These are phyloP conservation scores for Rickenella mellea DNA, from an alignment of 768 basidiomycete species.

Conservation along the genomic window DNA sequence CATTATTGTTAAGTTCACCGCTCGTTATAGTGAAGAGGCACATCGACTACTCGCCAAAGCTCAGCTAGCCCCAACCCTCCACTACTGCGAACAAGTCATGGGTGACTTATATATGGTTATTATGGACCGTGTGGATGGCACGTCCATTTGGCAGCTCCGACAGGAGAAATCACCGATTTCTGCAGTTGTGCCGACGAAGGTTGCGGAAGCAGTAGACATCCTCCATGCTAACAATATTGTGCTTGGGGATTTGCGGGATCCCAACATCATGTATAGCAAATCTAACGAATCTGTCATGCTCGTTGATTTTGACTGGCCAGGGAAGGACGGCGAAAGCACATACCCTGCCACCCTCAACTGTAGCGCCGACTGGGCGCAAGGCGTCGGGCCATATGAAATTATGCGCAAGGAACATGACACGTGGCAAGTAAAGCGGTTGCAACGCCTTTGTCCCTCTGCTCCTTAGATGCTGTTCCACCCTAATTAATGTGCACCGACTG, in stretches of 20 bases:
- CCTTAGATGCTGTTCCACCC: no score
- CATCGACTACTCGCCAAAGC: constrained; percentile 5
- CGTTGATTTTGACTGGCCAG: constrained; percentile 11
- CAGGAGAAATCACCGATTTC: constrained; percentile 8
- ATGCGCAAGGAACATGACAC: no score
- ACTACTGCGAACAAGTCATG: constrained; percentile 3
- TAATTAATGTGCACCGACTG: no score
- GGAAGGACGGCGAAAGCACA: neutral
- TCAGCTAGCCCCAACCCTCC: constrained; percentile 5
- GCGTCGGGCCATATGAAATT: no score
- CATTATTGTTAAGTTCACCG: constrained; percentile 11
- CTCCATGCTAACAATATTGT: constrained; percentile 24
- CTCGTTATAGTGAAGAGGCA: constrained; percentile 2
- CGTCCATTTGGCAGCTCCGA: no score
- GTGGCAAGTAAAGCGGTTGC: no score
- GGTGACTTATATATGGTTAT: constrained; percentile 9
- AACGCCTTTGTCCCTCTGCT: no score
- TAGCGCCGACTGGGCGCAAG: no score
- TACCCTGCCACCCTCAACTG: constrained; percentile 5
- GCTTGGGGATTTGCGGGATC: constrained; percentile 25
- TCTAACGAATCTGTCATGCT: constrained; percentile 4
- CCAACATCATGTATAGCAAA: constrained; percentile 19
- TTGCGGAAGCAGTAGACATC: constrained; percentile 10
- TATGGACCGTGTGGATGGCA: constrained; percentile 9
- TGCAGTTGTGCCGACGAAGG: constrained; percentile 9